Evolutionary conservation across 495 filamentous ascomycete genomes (phyloP).

Genomic region (Penicilliopsis zonata): DNA sequence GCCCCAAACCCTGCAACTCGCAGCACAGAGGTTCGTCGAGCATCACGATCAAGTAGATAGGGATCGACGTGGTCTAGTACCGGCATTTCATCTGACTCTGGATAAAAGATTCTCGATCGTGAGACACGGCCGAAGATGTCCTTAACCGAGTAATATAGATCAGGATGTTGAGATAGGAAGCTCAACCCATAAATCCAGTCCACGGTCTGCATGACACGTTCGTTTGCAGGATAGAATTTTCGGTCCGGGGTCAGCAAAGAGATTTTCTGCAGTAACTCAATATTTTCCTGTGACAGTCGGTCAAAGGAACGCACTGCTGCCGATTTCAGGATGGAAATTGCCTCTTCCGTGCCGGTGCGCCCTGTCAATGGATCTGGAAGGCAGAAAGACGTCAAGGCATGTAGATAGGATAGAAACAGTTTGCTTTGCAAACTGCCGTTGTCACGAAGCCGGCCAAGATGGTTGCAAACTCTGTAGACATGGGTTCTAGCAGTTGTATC

Average conservation of each 20-base stretch:
- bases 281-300: constrained; percentile 23
- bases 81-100: no score
- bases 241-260: constrained; percentile 39
- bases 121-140: constrained; percentile 29
- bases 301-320: constrained; percentile 40
- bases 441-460: constrained; percentile 36
- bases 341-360: constrained; percentile 51
- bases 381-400: constrained; percentile 49
- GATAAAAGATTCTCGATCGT: constrained; percentile 39
- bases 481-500: constrained; percentile 10
- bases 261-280: constrained; percentile 28
- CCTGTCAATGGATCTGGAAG: constrained; percentile 44
- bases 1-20: no score
- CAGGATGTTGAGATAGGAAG: constrained; percentile 38
- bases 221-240: constrained; percentile 42
- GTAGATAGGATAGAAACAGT: constrained; percentile 41
- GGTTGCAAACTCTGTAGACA: constrained; percentile 37
- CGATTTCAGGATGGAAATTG: constrained; percentile 33
- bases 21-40: no score
- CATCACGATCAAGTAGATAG: no score
- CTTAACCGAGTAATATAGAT: constrained; percentile 26
- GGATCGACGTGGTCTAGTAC: no score
- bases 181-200: constrained; percentile 31
- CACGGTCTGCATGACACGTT: constrained; percentile 36
- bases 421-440: constrained; percentile 42